phyloP scores from a whole-genome alignment of 2,329 filamentous ascomycete genomes.

The Cercospora canescens region DNA sequence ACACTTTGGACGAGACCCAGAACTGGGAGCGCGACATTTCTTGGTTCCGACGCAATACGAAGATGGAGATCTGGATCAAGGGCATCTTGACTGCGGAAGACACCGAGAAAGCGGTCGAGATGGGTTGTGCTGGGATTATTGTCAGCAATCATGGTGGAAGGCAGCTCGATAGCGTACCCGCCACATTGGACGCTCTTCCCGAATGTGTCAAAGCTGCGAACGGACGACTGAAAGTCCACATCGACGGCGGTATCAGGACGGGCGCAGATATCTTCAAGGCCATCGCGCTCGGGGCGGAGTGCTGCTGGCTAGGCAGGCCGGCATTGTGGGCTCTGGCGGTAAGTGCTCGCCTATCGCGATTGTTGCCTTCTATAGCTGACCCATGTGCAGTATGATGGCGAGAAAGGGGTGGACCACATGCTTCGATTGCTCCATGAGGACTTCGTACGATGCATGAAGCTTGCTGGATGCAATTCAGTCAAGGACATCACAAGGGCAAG shows the following conservation, averaged over 20 bases:
- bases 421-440: no score
- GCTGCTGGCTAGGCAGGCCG: constrained; percentile 50
- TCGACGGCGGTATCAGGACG: constrained; percentile 60
- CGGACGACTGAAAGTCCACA: constrained; percentile 58
- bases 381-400: no score
- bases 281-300: constrained; percentile 53
- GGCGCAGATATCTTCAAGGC: constrained; percentile 62
- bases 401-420: no score
- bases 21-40: neutral
- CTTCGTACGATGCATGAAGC: no score
- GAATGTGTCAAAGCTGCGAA: constrained; percentile 41
- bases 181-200: constrained; percentile 51
- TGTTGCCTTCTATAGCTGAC: no score
- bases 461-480: no score
- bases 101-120: neutral
- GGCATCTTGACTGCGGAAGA: neutral
- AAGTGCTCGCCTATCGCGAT: no score
- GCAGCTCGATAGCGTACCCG: constrained; percentile 29
- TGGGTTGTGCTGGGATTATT: neutral
- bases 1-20: no score
- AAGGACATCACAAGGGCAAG: no score
- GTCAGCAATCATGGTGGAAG: neutral
- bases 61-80: neutral
- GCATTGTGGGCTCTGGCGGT: constrained; percentile 53
- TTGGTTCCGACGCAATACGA: neutral